Conservation (phyloP, 768 basidiomycete genomes). For the Amanita molliuscula region DNA sequence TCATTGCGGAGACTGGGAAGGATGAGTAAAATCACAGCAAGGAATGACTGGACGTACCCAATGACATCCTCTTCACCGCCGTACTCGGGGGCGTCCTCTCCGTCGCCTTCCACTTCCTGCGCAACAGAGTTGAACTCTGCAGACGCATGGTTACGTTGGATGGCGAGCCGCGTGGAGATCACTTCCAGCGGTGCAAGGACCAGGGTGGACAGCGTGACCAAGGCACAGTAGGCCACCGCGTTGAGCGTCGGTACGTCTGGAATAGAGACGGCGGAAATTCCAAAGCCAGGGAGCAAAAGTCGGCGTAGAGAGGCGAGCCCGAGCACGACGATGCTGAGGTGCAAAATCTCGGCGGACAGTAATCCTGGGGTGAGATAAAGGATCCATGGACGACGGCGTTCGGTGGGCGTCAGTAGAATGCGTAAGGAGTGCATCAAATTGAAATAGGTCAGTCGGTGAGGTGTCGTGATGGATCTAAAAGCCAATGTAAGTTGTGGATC, state of each 20-base stretch:
- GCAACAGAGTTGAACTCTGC: slow-evolving; percentile 64
- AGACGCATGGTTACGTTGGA: slow-evolving; percentile 77
- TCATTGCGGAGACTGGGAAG: slow-evolving; percentile 55
- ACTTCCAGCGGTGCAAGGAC: slow-evolving; percentile 74
- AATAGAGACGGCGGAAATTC: slow-evolving; percentile 19
- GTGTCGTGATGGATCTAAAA: slow-evolving; percentile 71
- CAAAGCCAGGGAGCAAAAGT: slow-evolving; percentile 31
- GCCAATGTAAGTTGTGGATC: slow-evolving; percentile 3
- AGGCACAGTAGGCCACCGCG: slow-evolving; percentile 42
- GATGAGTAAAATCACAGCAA: not conserved
- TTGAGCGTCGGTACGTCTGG: slow-evolving; percentile 38
- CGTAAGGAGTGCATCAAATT: slow-evolving; percentile 49
- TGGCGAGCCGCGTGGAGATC: slow-evolving; percentile 65
- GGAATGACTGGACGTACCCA: slow-evolving; percentile 36
- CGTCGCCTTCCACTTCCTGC: slow-evolving; percentile 63
- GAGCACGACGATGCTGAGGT: slow-evolving; percentile 36
- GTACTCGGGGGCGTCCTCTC: slow-evolving; percentile 50
- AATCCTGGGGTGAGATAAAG: slow-evolving; percentile 72
- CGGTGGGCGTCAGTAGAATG: slow-evolving; percentile 70
- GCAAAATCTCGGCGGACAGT: slow-evolving; percentile 46
- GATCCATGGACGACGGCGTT: slow-evolving; percentile 69
- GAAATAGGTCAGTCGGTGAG: slow-evolving; percentile 63
- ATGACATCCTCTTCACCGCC: slow-evolving; percentile 80
- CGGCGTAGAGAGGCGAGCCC: slow-evolving; percentile 36
- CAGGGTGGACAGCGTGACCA: slow-evolving; percentile 44